These are phyloP conservation scores for Russula compacta DNA, from an alignment of 768 basidiomycete genomes.

Conservation along the genomic window DNA sequence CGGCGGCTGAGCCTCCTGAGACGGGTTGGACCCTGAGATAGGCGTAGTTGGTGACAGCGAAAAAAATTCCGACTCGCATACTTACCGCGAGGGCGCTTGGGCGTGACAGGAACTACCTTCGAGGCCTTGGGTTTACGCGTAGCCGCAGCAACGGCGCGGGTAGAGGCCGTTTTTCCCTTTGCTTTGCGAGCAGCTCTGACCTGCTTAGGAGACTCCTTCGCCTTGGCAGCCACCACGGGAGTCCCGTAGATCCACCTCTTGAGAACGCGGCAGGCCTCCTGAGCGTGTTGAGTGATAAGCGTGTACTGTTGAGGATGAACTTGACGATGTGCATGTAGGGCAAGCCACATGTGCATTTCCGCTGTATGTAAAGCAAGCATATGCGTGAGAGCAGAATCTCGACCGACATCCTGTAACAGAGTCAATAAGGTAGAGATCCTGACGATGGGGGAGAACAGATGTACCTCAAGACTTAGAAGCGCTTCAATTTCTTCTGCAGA, in stretches of 20 bases:
- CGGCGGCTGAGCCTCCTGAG: background rate
- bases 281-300: constrained; percentile 42
- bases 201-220: constrained; percentile 12
- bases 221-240: background rate
- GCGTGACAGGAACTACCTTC: constrained; percentile 32
- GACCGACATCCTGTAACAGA: constrained; percentile 23
- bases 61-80: background rate
- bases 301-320: constrained; percentile 35
- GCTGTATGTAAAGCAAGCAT: constrained; percentile 42
- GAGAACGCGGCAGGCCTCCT: constrained; percentile 44
- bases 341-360: constrained; percentile 55
- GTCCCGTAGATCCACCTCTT: constrained; percentile 27
- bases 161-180: constrained; percentile 10
- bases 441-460: background rate
- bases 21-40: background rate
- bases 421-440: background rate
- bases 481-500: constrained; percentile 25
- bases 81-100: constrained; percentile 30
- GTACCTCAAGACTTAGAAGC: constrained; percentile 29
- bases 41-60: background rate
- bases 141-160: constrained; percentile 16
- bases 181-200: constrained; percentile 10
- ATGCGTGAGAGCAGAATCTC: constrained; percentile 24
- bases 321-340: constrained; percentile 58
- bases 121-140: constrained; percentile 5